Percentiles rank a stretch among this genome's conserved stretches.
Evolutionary conservation across 2,329 filamentous ascomycete species (phyloP).

Genomic region (Nannizziopsis barbatae): DNA sequence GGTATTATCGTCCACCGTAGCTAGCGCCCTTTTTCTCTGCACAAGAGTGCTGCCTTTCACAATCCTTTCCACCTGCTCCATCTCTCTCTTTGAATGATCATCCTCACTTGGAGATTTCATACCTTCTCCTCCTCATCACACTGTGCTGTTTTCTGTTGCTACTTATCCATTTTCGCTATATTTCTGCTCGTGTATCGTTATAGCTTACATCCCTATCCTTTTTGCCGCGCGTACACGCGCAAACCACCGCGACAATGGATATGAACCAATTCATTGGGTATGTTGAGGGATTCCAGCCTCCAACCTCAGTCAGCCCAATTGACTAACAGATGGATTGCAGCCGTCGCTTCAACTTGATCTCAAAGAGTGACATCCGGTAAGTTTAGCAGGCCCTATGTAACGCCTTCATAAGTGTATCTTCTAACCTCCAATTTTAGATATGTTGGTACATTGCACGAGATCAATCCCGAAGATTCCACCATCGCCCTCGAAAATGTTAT

Average conservation of each 20-base stretch:
- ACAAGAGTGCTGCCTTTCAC: background rate
- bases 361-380: constrained; percentile 93
- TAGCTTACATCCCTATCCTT: constrained; percentile 2
- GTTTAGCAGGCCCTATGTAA: constrained; percentile 26
- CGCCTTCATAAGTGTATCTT: background rate
- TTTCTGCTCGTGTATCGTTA: constrained; percentile 11
- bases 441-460: constrained; percentile 89
- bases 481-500: constrained; percentile 94
- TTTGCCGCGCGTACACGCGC: constrained; percentile 26
- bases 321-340: constrained; percentile 36
- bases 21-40: too few relatives aligned
- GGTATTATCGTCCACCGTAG: too few relatives aligned
- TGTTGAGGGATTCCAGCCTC: constrained; percentile 21
- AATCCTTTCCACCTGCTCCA: background rate
- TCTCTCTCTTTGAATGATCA: background rate
- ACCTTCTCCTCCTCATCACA: background rate
- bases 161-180: constrained; percentile 15
- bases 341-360: constrained; percentile 91
- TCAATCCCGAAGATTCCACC: constrained; percentile 93
- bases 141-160: background rate
- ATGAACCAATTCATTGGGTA: constrained; percentile 43
- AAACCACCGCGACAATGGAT: constrained; percentile 31
- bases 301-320: constrained; percentile 7
- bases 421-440: constrained; percentile 50
- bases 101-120: background rate